Base-by-base conservation (phyloP, 352 stramenopile species). In the Aphanomyces invadans region DNA sequence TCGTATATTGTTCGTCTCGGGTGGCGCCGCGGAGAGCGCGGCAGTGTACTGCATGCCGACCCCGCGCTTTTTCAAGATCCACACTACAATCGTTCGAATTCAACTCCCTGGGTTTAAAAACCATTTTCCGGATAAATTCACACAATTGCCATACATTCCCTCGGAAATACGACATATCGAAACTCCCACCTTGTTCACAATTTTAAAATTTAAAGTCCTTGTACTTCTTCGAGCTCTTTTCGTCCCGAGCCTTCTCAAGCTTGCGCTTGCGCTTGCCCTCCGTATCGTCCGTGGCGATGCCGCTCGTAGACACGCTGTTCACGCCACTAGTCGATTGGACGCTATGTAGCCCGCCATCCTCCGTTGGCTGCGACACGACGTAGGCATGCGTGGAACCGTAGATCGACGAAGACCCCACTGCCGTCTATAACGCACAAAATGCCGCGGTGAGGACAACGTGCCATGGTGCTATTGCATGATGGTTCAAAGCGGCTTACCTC, bases 131-230 rank as follows among this genome's bases (percentile, higher is more conserved):
- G 21, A 52, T 26, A 23, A 7, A 4, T 52, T 19, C 44, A 25
- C 44, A 25, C 23, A n/a, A 7, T 25, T 9, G 44, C 21, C 44
- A 9, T 26, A 23, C 10, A 52, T 26, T 52, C 44, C 44, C 44
- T 52, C 19, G 10, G 44, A 15, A 15, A 28, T 28, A 53, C n/a
- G n/a, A 60, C 52, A 46, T n/a, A n/a, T n/a, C n/a, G n/a, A n/a
- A n/a, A n/a, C n/a, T n/a, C n/a, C n/a, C n/a, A n/a, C n/a, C n/a
- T n/a, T n/a, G n/a, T n/a, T n/a, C n/a, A n/a, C n/a, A n/a, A n/a
- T n/a, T n/a, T 70, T 86, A 92, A 70, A 92, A 92, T 72, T 92
- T 92, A 65, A 89, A 92, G 61, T 89, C 80, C 71, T 91, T 91
- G 72, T 84, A 78, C 66, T 88, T 89, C 73, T 89, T 89, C 21